A percentile compares a stretch with the other conserved stretches of the same genome.
These are phyloP conservation scores for Amphirosellinia nigrospora DNA, from an alignment of 495 filamentous ascomycete genomes.

Conservation along the genomic window DNA sequence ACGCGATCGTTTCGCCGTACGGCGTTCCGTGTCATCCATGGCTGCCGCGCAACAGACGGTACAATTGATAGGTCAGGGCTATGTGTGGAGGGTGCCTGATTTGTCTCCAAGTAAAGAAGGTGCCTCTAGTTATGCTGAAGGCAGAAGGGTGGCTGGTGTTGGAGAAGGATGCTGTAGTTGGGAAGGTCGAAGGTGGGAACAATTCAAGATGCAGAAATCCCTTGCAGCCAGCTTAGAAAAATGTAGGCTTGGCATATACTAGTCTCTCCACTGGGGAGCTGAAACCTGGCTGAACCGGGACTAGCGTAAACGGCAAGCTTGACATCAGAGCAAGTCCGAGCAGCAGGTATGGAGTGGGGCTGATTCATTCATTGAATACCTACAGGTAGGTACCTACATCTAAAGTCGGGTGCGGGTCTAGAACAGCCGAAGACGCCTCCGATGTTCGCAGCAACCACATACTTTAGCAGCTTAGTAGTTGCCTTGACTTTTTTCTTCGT, in stretches of 20 bases:
- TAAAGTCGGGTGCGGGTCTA: neutral
- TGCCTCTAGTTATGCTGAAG: neutral
- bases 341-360: too few relatives aligned
- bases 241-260: conserved; percentile 19
- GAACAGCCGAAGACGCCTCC: conserved; percentile 27
- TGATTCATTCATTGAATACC: conserved; percentile 11
- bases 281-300: conserved; percentile 17
- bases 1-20: conserved; percentile 79
- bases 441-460: conserved; percentile 33
- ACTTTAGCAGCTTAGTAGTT: conserved; percentile 5
- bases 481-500: conserved; percentile 19
- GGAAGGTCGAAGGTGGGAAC: neutral
- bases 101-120: neutral
- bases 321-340: neutral
- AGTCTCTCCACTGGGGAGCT: neutral
- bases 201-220: conserved; percentile 14
- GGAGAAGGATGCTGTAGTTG: conserved; percentile 5
- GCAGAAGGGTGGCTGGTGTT: conserved; percentile 7
- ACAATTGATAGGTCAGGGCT: neutral
- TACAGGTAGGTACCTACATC: too few relatives aligned
- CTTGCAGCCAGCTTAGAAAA: conserved; percentile 21
- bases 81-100: neutral
- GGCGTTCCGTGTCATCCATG: conserved; percentile 83
- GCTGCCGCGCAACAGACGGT: neutral
- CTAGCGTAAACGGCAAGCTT: conserved; percentile 5